Conservation (phyloP, 495 filamentous ascomycete species). For the Opeltia flavorubescens region DNA sequence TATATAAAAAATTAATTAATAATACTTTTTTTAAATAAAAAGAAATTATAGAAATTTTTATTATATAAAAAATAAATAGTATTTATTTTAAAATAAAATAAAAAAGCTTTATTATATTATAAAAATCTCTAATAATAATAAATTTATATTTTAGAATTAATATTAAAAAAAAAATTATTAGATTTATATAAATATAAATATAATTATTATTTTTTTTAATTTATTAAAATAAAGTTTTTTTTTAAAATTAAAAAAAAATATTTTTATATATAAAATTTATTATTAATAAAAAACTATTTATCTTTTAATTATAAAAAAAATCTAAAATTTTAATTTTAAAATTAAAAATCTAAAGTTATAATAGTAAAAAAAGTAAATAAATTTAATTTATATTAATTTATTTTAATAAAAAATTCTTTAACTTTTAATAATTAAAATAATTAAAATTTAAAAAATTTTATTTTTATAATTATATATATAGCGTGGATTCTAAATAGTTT, state of each 20-base stretch:
- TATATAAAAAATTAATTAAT: not conserved
- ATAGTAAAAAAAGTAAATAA: too few species aligned
- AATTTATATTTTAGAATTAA: not conserved
- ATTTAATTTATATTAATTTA: not conserved
- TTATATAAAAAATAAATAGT: not conserved
- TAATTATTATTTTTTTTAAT: conserved; percentile 2
- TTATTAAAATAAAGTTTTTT: not conserved
- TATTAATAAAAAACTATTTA: too few species aligned
- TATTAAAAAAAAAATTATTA: too few species aligned
- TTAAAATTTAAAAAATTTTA: conserved; percentile 3
- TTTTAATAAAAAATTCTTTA: not conserved
- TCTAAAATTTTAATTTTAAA: too few species aligned
- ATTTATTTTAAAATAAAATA: too few species aligned
- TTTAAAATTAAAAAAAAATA: not conserved
- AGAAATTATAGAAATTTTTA: not conserved
- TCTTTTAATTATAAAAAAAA: too few species aligned
- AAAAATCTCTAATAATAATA: not conserved
- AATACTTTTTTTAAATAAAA: not conserved
- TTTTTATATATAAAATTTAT: not conserved
- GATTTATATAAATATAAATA: not conserved
- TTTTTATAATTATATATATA: conserved; percentile 4
- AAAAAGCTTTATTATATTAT: not conserved
- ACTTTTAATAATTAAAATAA: conserved; percentile 1
- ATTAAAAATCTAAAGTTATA: too few species aligned
- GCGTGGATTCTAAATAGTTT: not conserved